These are phyloP conservation scores for Amaranthus tricolor DNA, from an alignment of 179 eudicot species.

Conservation along the genomic window DNA sequence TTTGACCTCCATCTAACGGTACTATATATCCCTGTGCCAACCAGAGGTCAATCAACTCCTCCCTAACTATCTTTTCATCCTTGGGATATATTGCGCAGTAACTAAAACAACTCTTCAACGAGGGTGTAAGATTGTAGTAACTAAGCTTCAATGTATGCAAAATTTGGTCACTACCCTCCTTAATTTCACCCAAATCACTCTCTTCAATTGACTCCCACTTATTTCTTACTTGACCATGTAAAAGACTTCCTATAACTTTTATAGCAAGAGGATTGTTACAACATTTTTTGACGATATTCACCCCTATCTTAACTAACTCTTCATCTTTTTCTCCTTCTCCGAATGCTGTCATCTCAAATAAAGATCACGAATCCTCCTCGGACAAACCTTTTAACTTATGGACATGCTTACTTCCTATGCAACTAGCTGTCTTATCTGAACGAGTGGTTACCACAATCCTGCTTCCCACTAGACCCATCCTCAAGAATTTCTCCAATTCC, in stretches of 20 bases:
- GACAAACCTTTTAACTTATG: slow-evolving; percentile 4
- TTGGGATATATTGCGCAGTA: slow-evolving; percentile 17
- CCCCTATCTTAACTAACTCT: slow-evolving; percentile 7
- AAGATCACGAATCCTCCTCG: not conserved
- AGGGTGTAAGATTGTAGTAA: slow-evolving; percentile 2
- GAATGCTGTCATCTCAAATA: slow-evolving; percentile 15
- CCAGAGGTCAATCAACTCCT: slow-evolving; percentile 8
- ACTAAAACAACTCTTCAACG: slow-evolving; percentile 17
- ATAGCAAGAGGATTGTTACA: slow-evolving; percentile 18
- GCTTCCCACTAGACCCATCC: not conserved
- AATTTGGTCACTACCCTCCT: not conserved
- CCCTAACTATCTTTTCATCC: not conserved
- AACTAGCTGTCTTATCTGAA: not conserved
- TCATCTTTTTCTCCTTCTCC: not conserved
- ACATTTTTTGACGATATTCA: slow-evolving; percentile 12
- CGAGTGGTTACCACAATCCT: slow-evolving; percentile 20
- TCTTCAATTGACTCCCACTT: slow-evolving; percentile 9
- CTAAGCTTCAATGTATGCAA: slow-evolving; percentile 6
- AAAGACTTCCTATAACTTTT: slow-evolving; percentile 8
- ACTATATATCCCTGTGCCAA: slow-evolving; percentile 15
- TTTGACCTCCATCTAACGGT: not conserved
- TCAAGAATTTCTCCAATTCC: not conserved
- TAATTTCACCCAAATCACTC: not conserved
- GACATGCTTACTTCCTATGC: not conserved
- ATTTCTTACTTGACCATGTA: not conserved